Evolutionary conservation across 306 rosid species (phyloP), one percentile per base, ranked within the genome.

Genomic region (Aeschynomene evenia): DNA sequence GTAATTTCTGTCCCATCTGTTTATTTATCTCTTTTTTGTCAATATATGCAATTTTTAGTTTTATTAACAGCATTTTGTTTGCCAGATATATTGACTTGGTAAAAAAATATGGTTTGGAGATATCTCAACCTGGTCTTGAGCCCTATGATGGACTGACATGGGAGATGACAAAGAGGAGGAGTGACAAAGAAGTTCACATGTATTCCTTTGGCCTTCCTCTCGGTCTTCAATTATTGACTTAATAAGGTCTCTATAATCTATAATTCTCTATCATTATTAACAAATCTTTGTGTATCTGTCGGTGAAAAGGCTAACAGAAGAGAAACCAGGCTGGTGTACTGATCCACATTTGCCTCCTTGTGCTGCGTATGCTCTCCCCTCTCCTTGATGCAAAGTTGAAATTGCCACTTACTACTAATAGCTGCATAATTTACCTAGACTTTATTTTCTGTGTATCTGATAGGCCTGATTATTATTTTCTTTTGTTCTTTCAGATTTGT

Each of bases 81-180:
- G 33, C 53, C 83, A 95, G 99, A 86, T 95, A 85, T 78, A 89
- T 95, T 23, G 53, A 81, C 37, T 71, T 95, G 80, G 92, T 91
- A 52, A 91, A 81, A 84, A 88, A 85, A 75, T 80, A 95, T 77
- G 95, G 95, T 49, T 77, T 95, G 77, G 95, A 91, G 68, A 95
- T 95, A 70, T 95, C 99, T 60, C 99, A 94, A 80, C 99, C 99
- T 55, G 97, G 96, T 72, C 95, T 95, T 81, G 95, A 95, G 86
- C 98, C 98, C 68, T 88, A 95, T 73, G 83, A 85, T 19, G 97
- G 96, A 61, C 79, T 91, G 85, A 91, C 97, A n/a, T 95, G 99
- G 99, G 85, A 95, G 78, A 95, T 95, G 99, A 95, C 99, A 64
- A 95, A 95, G 86, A 89, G 97, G 79, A 91, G 97, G 81, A 97